Evolutionary conservation across 2,329 filamentous ascomycete species (phyloP).

Genomic region (Neoarthrinium moseri): DNA sequence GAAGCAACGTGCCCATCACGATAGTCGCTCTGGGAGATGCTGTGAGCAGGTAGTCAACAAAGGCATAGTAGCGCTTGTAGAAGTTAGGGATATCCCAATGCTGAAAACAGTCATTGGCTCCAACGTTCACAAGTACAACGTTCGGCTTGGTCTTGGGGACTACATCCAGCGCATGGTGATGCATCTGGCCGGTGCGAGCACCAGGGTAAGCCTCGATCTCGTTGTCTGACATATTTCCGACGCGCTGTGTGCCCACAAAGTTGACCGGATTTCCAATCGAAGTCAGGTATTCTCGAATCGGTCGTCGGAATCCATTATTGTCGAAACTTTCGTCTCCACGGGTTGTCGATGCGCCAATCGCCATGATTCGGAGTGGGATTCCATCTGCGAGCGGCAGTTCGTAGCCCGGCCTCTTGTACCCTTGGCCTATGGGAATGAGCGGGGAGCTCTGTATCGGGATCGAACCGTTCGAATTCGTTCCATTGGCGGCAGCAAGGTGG

Average conservation of each 20-base stretch:
- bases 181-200: constrained; percentile 21
- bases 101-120: constrained; percentile 23
- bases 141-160: constrained; percentile 21
- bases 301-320: constrained; percentile 22
- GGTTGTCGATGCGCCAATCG: constrained; percentile 23
- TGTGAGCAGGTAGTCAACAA: constrained; percentile 20
- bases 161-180: constrained; percentile 16
- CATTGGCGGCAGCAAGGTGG: constrained; percentile 9
- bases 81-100: constrained; percentile 20
- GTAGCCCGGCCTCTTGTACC: constrained; percentile 12
- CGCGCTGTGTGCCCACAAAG: constrained; percentile 21
- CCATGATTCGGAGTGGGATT: constrained; percentile 34
- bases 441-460: neutral
- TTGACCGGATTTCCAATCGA: constrained; percentile 20
- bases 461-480: constrained; percentile 8
- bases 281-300: constrained; percentile 19
- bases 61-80: constrained; percentile 19
- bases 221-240: constrained; percentile 23
- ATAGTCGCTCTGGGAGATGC: constrained; percentile 19
- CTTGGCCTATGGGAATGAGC: constrained; percentile 6
- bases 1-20: constrained; percentile 21
- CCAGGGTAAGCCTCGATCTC: constrained; percentile 23
- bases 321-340: constrained; percentile 22
- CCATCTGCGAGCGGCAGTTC: constrained; percentile 12
- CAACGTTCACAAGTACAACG: constrained; percentile 21